Evolutionary conservation across 139 green algal genomes (phyloP), one percentile per base, ranked within the genome.

Genomic region (Microglena sp.): DNA sequence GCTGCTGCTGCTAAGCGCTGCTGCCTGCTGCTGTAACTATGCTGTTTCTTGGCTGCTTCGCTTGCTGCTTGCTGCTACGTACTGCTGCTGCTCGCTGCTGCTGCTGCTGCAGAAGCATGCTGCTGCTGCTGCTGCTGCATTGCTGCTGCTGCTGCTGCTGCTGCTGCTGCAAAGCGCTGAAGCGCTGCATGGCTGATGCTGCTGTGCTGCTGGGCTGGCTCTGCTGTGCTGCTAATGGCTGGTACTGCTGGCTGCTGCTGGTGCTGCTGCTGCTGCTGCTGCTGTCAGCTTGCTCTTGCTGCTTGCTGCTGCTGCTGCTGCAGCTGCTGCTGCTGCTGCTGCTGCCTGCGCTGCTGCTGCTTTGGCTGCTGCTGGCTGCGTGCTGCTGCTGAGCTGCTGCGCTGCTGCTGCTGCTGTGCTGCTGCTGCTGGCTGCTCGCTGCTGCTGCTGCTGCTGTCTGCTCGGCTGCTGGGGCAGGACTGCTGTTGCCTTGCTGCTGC

Each of bases 81-180:
- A n/a, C n/a, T n/a, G n/a, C n/a, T n/a, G n/a, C n/a, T n/a, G n/a
- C n/a, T n/a, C n/a, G n/a, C n/a, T n/a, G n/a, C n/a, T n/a, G n/a
- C n/a, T n/a, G n/a, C n/a, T n/a, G n/a, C n/a, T n/a, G n/a, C n/a
- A n/a, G n/a, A n/a, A n/a, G n/a, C n/a, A n/a, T n/a, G n/a, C n/a
- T n/a, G n/a, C n/a, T n/a, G n/a, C n/a, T n/a, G n/a, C n/a, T n/a
- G n/a, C n/a, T n/a, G n/a, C n/a, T n/a, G n/a, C n/a, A n/a, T n/a
- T n/a, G n/a, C n/a, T n/a, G n/a, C n/a, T n/a, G n/a, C 8, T 35
- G 62, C 62, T 45, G 44, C 30, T 31, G 62, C 30, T 46, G 44
- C 62, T 45, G 62, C 62, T 43, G 45, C 62, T 60, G 62, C 62
- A n/a, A n/a, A n/a, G n/a, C n/a, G n/a, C n/a, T n/a, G n/a, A n/a